Base-by-base conservation (phyloP, 2,329 filamentous ascomycete species). In the Chaetomiaceae sp. region DNA sequence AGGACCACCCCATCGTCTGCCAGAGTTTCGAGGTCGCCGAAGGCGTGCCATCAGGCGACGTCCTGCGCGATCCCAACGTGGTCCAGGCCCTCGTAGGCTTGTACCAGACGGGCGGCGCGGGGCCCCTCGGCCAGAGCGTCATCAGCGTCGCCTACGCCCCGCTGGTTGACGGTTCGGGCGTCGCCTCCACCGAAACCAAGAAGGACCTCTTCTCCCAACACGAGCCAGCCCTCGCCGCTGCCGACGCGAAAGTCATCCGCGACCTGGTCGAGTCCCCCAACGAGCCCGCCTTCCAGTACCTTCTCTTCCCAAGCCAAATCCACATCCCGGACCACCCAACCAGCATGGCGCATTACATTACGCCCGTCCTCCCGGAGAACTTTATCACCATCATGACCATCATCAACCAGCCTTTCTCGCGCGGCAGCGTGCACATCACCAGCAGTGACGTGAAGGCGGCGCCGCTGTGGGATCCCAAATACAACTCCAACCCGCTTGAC, bases 331-430 rank as follows among this genome's bases (percentile, higher is more conserved):
- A 53, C 21, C 9, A 27, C n/a, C 60, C 63, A 5, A 55, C 61
- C 25, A 62, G 51, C 16, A 58, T 65, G 43, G 62, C 65, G 8
- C 62, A 65, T 20, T 64, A 62, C 54, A 63, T 67, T 56, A 62
- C 60, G 8, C 64, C 67, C 25, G 59, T 58, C 4, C 60, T 61
- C 1, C 69, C 71, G 3, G 67, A 73, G 53, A 77, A 83, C 59
- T 81, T 78, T 63, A 72, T 82, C 46, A 77, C 79, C 13, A 71
- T 79, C 54, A 77, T 78, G 58, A 74, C 76, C 0, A 80, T 81
- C 55, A 77, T 82, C 23, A 79, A 79, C 49, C 84, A 85, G 51
- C 82, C 83, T 0, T 77, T 81, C 60, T 81, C 78, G 1, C 75
- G 81, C 0, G 83, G 83, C 5, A 71, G 73, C 34, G 76, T 82